Conservation (phyloP, 2,329 filamentous ascomycete species). For the Stagonosporopsis vannaccii region DNA sequence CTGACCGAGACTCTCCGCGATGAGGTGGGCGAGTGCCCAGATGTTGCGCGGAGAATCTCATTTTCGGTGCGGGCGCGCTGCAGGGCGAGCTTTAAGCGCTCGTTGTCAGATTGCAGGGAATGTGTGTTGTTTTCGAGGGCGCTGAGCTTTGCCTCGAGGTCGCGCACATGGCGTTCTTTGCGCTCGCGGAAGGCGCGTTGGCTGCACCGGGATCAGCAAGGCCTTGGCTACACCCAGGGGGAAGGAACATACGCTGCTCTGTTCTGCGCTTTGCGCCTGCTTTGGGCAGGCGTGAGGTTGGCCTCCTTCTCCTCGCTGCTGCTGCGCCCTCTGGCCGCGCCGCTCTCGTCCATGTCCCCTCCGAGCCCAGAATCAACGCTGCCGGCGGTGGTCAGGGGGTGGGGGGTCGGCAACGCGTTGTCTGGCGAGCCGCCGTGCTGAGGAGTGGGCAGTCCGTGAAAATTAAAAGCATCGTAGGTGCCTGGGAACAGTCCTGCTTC, state of each 20-base stretch:
- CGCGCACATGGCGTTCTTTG: constrained; percentile 92
- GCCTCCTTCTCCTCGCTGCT: constrained; percentile 57
- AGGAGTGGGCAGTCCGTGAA: constrained; percentile 37
- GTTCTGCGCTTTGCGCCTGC: constrained; percentile 73
- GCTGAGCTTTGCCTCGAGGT: constrained; percentile 86
- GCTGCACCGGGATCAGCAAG: constrained; percentile 56
- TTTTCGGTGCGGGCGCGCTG: constrained; percentile 89
- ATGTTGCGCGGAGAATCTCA: constrained; percentile 86
- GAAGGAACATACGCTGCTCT: constrained; percentile 69
- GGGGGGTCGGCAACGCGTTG: constrained; percentile 33
- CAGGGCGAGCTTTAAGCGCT: constrained; percentile 82
- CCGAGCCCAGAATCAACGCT: constrained; percentile 55
- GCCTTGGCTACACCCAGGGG: background rate
- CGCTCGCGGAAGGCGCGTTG: constrained; percentile 96
- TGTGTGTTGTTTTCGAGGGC: constrained; percentile 77
- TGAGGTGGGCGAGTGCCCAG: constrained; percentile 54
- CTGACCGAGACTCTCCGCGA: constrained; percentile 48
- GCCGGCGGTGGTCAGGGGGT: constrained; percentile 38
- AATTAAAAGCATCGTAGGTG: constrained; percentile 41
- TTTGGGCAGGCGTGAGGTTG: constrained; percentile 57
- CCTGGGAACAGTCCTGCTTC: constrained; percentile 47
- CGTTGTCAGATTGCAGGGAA: constrained; percentile 80
- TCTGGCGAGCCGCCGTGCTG: constrained; percentile 44
- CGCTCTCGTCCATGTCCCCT: constrained; percentile 48
- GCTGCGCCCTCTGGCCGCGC: constrained; percentile 45